Percentiles rank a stretch among this genome's conserved stretches.
Conservation (phyloP, 331 rosid genomes). For the Spiraea crenata region DNA sequence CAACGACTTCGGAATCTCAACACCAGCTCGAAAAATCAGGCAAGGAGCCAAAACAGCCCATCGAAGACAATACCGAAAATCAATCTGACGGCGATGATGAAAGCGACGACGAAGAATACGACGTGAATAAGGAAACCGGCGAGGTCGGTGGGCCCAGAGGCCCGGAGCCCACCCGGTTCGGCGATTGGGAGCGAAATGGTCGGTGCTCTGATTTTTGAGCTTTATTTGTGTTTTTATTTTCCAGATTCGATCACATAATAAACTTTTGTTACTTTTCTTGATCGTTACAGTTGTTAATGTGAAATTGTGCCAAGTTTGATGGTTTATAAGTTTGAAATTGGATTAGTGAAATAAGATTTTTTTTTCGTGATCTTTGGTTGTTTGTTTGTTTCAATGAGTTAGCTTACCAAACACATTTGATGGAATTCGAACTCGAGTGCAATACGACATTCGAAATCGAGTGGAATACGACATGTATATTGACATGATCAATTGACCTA, state of each 20-base stretch:
- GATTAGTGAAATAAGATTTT: no score
- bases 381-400: not conserved
- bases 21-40: slow-evolving; percentile 20
- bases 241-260: not conserved
- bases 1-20: slow-evolving; percentile 31
- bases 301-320: not conserved
- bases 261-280: not conserved
- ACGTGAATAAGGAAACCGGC: slow-evolving; percentile 48
- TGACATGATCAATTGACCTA: no score
- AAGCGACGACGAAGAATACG: slow-evolving; percentile 22
- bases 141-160: slow-evolving; percentile 93
- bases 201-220: slow-evolving; percentile 77
- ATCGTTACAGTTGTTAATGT: not conserved
- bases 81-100: slow-evolving; percentile 18
- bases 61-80: slow-evolving; percentile 5
- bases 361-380: not conserved
- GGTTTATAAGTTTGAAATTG: not conserved
- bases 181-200: slow-evolving; percentile 95
- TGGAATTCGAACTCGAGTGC: no score
- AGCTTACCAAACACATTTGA: no score
- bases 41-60: slow-evolving; percentile 25
- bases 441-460: no score
- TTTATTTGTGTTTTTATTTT: no score
- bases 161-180: slow-evolving; percentile 85
- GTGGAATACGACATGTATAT: no score